These are phyloP conservation scores for Plasmodium yoelii DNA, from an alignment of 169 alveolate species.

Conservation along the genomic window DNA sequence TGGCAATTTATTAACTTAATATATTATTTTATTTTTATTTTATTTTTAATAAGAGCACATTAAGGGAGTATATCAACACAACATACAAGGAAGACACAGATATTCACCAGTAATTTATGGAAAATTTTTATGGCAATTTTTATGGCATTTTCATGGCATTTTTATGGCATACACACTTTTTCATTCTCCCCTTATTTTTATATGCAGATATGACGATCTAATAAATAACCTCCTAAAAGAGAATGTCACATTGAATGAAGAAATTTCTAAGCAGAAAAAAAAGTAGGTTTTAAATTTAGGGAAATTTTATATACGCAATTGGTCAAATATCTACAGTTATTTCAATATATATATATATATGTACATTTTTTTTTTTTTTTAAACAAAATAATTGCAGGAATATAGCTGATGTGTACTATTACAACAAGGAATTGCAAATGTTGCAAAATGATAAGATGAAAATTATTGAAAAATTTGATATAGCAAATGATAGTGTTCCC, in stretches of 20 bases:
- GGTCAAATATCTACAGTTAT: neutral
- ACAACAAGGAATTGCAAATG: slow-evolving; percentile 39
- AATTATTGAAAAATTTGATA: slow-evolving; percentile 68
- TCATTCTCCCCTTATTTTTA: neutral
- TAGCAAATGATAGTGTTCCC: slow-evolving; percentile 21
- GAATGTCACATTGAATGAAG: slow-evolving; percentile 37
- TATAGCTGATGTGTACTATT: slow-evolving; percentile 56
- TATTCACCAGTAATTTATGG: slow-evolving; percentile 38
- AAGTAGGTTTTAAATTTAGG: slow-evolving; percentile 23
- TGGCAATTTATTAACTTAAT: neutral
- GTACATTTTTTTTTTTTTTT: too few species aligned
- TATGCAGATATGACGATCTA: slow-evolving; percentile 51
- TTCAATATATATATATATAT: slow-evolving; percentile 12
- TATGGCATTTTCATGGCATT: neutral
- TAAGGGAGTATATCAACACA: slow-evolving; percentile 35
- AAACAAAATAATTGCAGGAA: slow-evolving; percentile 9
- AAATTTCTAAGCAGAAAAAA: slow-evolving; percentile 50
- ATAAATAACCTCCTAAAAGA: slow-evolving; percentile 58
- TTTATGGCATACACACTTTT: neutral
- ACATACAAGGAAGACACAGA: slow-evolving; percentile 16
- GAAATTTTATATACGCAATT: neutral
- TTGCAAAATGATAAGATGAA: slow-evolving; percentile 60
- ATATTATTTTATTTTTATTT: neutral
- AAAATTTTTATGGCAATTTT: neutral
- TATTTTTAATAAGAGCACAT: slow-evolving; percentile 8